Conservation (phyloP, 2,329 filamentous ascomycete genomes). For the Laburnicola sp. region DNA sequence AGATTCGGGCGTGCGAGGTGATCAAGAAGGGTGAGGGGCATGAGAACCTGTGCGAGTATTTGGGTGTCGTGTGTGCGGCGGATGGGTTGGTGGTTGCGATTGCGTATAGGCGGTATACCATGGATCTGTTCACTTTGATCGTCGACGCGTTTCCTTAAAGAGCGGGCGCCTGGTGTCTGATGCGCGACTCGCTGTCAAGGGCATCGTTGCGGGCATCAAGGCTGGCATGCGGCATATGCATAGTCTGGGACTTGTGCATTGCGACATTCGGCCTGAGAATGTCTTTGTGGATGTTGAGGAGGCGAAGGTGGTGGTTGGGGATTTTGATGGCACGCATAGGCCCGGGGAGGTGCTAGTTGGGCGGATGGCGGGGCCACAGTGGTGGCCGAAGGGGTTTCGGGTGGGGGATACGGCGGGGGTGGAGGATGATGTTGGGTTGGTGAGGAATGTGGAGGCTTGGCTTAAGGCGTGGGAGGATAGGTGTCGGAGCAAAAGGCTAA, state of each 20-base stretch:
- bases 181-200: background rate
- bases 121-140: background rate
- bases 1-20: background rate
- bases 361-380: background rate
- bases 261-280: constrained; percentile 1
- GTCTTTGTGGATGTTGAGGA: background rate
- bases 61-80: background rate
- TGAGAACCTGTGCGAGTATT: background rate
- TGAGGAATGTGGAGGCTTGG: background rate
- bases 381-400: background rate
- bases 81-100: background rate
- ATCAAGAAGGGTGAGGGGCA: background rate
- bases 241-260: background rate
- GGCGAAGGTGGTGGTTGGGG: background rate
- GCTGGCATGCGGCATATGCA: background rate
- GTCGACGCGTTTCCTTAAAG: background rate
- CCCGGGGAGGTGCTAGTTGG: background rate
- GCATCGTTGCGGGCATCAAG: background rate
- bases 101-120: background rate
- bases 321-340: background rate
- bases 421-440: background rate
- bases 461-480: background rate
- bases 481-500: too few species aligned
- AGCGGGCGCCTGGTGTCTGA: background rate
- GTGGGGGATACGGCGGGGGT: background rate